Base-by-base conservation (phyloP, 1,139 yeast genomes). In the Candida sp. region DNA sequence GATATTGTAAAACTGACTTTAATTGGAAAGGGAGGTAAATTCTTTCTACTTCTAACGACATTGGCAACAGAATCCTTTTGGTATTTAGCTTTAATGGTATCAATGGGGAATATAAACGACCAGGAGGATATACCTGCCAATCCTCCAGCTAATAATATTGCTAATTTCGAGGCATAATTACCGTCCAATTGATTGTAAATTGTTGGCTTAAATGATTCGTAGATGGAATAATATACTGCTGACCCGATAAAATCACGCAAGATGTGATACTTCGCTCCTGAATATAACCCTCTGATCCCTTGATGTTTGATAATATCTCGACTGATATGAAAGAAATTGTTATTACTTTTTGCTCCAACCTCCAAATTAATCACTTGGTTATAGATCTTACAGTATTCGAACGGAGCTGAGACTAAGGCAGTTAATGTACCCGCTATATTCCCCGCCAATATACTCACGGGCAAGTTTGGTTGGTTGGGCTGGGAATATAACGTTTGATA, bases 371-470 rank as follows among this genome's bases (percentile, higher is more conserved):
- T 35, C 5, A 85, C 75, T 58, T 85, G 93, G 38, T 87, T 82
- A 43, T 82, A 84, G n/a, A 84, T 70, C 57, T 85, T 85, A 40
- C 87, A 78, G 58, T 84, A 75, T 57, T 85, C 93, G 56, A 85
- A 84, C 1, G 93, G 93, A 51, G 87, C 81, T 2, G 87, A 82
- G 52, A 82, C 73, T 4, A 75, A 42, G 3, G 86, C 72, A 15
- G 82, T 77, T 2, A 68, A 59, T 3, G 75, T 73, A 2, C 90
- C 91, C 0, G 88, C 78, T 1, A 76, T 49, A 1, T 73, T 61
- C 1, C 91, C 91, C 1, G 88, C 70, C 2, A 70, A 43, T 43
- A 80, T 71, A 8, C 85, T 73, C 1, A 79, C 75, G 0, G 84
- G 87, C 15, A 73, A 67, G 54, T 74, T 80, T 5, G 38, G 38